A percentile compares a stretch with the other conserved stretches of the same genome.
These are phyloP conservation scores for Talaromyces sp. DNA, from an alignment of 2,329 filamentous ascomycete genomes.

Conservation along the genomic window DNA sequence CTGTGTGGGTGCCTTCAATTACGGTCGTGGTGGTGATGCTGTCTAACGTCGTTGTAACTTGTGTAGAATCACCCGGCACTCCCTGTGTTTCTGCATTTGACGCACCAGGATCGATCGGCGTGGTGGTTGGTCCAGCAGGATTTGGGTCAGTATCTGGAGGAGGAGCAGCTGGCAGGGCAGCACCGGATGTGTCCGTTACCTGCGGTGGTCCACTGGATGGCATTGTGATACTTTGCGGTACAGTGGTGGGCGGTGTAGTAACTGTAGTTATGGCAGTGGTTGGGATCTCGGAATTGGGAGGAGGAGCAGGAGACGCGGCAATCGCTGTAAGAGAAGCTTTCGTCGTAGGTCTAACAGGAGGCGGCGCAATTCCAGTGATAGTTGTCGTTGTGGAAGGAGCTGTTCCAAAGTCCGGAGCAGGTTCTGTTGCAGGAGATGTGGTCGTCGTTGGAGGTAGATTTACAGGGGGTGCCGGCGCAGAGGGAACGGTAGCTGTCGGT, in stretches of 20 bases:
- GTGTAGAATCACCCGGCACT: not conserved
- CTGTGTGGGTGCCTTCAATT: not conserved
- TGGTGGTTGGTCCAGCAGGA: not conserved
- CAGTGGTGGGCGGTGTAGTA: not conserved
- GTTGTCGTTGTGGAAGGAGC: not conserved
- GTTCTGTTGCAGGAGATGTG: no score
- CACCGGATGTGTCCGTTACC: not conserved
- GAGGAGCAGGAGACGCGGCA: not conserved
- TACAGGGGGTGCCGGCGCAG: not conserved
- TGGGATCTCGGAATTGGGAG: not conserved
- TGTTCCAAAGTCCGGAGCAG: not conserved
- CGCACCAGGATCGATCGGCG: not conserved
- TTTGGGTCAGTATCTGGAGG: not conserved
- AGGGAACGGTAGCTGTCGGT: not conserved
- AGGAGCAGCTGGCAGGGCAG: not conserved
- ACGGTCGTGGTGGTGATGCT: not conserved
- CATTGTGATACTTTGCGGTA: not conserved
- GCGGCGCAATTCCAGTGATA: not conserved
- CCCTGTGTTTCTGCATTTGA: not conserved
- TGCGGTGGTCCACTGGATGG: not conserved
- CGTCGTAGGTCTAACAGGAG: not conserved
- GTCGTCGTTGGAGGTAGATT: not conserved
- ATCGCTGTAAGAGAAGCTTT: not conserved
- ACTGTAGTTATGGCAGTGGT: not conserved
- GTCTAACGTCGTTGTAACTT: not conserved